These are phyloP conservation scores for Oryza nivara DNA, from an alignment of 176 grass and related monocot species.

Conservation along the genomic window DNA sequence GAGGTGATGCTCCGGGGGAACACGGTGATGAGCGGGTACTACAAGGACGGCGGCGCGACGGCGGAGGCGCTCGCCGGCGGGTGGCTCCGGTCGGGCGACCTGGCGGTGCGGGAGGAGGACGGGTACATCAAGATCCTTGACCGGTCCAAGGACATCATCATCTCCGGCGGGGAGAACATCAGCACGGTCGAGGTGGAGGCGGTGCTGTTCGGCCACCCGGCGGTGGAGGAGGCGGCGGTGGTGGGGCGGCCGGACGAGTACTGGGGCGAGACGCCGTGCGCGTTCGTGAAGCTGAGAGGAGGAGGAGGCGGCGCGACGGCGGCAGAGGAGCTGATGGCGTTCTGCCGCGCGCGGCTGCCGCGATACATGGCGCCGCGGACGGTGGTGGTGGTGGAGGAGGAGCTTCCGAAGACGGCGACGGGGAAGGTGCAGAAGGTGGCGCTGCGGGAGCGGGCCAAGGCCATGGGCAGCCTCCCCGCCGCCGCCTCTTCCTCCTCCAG, in stretches of 20 bases:
- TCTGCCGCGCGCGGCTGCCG: constrained; percentile 69
- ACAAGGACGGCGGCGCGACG: constrained; percentile 68
- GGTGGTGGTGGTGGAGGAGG: constrained; percentile 66
- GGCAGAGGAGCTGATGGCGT: constrained; percentile 63
- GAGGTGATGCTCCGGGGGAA: constrained; percentile 92
- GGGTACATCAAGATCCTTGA: constrained; percentile 82
- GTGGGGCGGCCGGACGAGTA: constrained; percentile 73
- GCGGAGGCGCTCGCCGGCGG: constrained; percentile 57
- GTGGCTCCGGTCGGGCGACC: constrained; percentile 71
- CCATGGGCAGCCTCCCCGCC: constrained; percentile 57
- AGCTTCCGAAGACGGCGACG: constrained; percentile 80
- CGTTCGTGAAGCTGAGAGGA: constrained; percentile 66
- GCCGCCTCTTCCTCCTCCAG: no score
- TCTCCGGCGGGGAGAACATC: constrained; percentile 95
- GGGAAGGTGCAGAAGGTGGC: constrained; percentile 88
- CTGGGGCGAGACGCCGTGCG: constrained; percentile 96
- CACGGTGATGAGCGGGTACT: constrained; percentile 93
- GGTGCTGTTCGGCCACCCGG: constrained; percentile 67
- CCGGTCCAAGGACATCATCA: constrained; percentile 87
- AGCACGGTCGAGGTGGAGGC: constrained; percentile 90
- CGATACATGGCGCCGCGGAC: constrained; percentile 77
- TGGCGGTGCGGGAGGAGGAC: constrained; percentile 66
- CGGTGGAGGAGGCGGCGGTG: constrained; percentile 69
- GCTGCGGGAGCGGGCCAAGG: constrained; percentile 70
- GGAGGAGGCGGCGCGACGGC: not conserved